A percentile compares a stretch with the other conserved stretches of the same genome.
Evolutionary conservation across 2,329 filamentous ascomycete species (phyloP).

Genomic region (Pseudogymnoascus pannorum): DNA sequence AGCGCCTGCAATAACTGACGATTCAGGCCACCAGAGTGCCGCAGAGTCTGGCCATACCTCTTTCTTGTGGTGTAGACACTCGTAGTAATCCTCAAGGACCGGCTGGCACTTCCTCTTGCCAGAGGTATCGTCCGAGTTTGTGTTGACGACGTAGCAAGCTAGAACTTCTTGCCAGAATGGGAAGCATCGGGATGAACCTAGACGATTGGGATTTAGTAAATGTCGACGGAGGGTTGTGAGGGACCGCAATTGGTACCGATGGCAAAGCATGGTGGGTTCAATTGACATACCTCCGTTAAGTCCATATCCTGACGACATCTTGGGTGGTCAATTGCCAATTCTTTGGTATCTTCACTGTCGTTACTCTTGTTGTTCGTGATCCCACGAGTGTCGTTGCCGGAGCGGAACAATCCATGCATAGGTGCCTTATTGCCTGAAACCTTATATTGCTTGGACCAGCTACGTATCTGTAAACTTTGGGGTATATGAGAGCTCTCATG

Average conservation of each 20-base stretch:
- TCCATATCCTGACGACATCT: conserved; percentile 77
- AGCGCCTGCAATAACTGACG: not conserved
- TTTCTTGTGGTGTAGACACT: conserved; percentile 98
- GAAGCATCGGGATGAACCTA: conserved; percentile 75
- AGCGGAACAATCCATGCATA: conserved; percentile 13
- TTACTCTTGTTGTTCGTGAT: conserved; percentile 5
- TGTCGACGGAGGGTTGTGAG: not conserved
- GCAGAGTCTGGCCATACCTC: conserved; percentile 58
- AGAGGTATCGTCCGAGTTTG: conserved; percentile 64
- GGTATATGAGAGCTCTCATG: conserved; percentile 12
- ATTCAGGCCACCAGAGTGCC: not conserved
- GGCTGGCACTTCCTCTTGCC: conserved; percentile 84
- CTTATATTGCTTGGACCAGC: conserved; percentile 9
- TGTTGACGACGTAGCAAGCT: conserved; percentile 96
- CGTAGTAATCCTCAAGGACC: conserved; percentile 92
- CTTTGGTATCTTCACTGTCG: conserved; percentile 5
- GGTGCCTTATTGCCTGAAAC: conserved; percentile 16
- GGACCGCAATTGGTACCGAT: not conserved
- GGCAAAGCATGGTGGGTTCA: conserved; percentile 14
- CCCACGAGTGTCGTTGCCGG: not conserved
- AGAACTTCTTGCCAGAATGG: conserved; percentile 99
- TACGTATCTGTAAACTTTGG: conserved; percentile 9
- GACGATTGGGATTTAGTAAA: conserved; percentile 12
- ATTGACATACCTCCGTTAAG: conserved; percentile 63
- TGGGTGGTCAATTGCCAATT: conserved; percentile 21